These are phyloP conservation scores for Trichoderma erinaceum DNA, from an alignment of 495 filamentous ascomycete species.

Conservation along the genomic window DNA sequence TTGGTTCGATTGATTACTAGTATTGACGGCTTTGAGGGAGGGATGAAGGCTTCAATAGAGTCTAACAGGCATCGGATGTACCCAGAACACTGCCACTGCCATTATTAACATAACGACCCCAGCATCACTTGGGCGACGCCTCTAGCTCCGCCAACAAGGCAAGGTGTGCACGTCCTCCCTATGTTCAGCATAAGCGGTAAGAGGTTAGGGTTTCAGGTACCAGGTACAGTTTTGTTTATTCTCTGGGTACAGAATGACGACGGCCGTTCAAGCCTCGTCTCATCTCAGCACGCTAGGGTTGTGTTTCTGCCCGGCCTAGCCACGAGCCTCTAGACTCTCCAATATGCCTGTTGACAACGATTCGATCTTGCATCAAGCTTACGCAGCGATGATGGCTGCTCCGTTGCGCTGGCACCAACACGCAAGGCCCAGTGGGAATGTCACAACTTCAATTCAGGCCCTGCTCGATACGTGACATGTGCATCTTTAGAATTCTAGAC, in stretches of 20 bases:
- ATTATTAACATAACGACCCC: not conserved
- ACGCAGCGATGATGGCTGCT: not conserved
- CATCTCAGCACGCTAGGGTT: not conserved
- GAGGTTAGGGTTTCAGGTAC: not conserved
- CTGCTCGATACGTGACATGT: not conserved
- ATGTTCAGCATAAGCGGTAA: conserved; percentile 9
- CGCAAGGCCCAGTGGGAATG: not conserved
- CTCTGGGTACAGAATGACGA: not conserved
- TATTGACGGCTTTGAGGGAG: not conserved
- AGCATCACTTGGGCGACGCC: not conserved
- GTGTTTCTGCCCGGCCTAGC: not conserved
- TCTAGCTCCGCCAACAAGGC: conserved; percentile 1
- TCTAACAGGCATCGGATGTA: not conserved
- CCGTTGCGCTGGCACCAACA: conserved; percentile 9
- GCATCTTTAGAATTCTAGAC: not conserved
- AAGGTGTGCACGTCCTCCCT: conserved; percentile 7
- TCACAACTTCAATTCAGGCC: not conserved
- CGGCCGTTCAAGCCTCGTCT: not conserved
- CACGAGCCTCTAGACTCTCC: not conserved
- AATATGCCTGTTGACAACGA: not conserved
- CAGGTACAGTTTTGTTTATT: conserved; percentile 5
- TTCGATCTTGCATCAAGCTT: not conserved
- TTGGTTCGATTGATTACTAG: not conserved
- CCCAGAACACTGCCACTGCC: not conserved
- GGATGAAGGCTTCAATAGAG: not conserved